Percentiles rank a stretch among this genome's conserved stretches.
phyloP scores from a whole-genome alignment of 2,329 filamentous ascomycete species.

The Phialophora tarda region DNA sequence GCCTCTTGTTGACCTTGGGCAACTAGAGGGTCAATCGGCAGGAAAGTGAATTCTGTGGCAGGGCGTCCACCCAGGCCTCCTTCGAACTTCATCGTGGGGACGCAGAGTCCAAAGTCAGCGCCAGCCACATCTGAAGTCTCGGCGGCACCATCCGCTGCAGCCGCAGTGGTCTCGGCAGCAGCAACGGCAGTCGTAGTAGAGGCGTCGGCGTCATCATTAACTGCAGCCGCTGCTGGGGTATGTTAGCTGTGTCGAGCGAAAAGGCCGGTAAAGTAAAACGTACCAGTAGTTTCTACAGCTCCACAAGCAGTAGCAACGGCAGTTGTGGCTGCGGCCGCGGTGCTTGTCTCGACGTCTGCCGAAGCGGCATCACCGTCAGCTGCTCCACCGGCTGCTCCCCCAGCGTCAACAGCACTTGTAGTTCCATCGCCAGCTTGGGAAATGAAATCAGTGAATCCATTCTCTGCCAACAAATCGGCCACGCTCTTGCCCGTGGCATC shows the following conservation, averaged over 20 bases:
- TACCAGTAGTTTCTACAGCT: constrained; percentile 13
- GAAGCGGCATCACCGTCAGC: constrained; percentile 27
- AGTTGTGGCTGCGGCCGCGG: constrained; percentile 2
- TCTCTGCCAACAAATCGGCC: constrained; percentile 65
- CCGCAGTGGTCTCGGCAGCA: constrained; percentile 22
- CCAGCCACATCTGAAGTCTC: constrained; percentile 36
- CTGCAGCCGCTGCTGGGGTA: constrained; percentile 3
- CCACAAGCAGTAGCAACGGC: constrained; percentile 32
- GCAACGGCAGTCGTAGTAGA: constrained; percentile 32
- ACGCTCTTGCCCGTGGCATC: constrained; percentile 67
- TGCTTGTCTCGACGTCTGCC: constrained; percentile 12
- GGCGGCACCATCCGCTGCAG: constrained; percentile 25
- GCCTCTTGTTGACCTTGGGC: constrained; percentile 67
- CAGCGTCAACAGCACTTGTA: constrained; percentile 44
- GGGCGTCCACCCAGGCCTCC: constrained; percentile 59
- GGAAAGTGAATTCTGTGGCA: constrained; percentile 69
- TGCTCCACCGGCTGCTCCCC: constrained; percentile 43
- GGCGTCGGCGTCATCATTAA: constrained; percentile 18
- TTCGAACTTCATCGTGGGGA: constrained; percentile 62
- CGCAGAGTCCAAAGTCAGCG: constrained; percentile 58
- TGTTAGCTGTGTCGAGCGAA: not conserved
- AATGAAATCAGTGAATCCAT: constrained; percentile 67
- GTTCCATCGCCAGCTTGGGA: constrained; percentile 32
- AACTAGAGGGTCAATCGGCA: constrained; percentile 66
- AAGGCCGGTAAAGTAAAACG: not conserved